A percentile compares a stretch with the other conserved stretches of the same genome.
These are phyloP conservation scores for Epichloe hybrida DNA, from an alignment of 2,329 filamentous ascomycete genomes.

Conservation along the genomic window DNA sequence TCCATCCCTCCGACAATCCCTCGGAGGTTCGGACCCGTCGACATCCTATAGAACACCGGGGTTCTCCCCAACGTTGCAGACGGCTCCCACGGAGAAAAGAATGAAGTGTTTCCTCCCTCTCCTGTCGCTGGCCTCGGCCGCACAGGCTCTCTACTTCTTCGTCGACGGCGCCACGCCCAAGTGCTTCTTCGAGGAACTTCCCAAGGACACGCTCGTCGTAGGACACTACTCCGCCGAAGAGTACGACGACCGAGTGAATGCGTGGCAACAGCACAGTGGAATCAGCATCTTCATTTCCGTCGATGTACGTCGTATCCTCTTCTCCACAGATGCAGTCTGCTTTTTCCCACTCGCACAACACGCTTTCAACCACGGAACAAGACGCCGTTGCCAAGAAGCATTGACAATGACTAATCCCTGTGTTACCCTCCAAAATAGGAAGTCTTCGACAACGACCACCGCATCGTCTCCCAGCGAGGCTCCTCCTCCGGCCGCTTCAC, in stretches of 20 bases:
- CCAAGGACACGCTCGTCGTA: constrained; percentile 92
- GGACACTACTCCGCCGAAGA: constrained; percentile 83
- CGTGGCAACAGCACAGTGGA: constrained; percentile 60
- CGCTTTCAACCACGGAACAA: background rate
- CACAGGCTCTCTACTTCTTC: constrained; percentile 89
- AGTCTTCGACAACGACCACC: constrained; percentile 94
- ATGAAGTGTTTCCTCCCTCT: constrained; percentile 53
- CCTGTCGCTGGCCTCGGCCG: constrained; percentile 49
- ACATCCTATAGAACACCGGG: no score
- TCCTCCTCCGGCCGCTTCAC: constrained; percentile 71
- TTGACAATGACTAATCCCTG: background rate
- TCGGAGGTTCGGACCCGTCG: no score
- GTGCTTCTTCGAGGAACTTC: constrained; percentile 97
- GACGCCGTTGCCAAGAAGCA: background rate
- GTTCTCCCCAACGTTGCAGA: no score
- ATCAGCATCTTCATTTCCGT: constrained; percentile 83
- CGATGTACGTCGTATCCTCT: constrained; percentile 42
- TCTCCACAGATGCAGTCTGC: background rate
- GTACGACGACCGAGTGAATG: constrained; percentile 55
- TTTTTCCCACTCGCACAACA: background rate
- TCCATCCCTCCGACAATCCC: no score
- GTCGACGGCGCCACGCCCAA: constrained; percentile 75
- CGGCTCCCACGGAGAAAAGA: constrained; percentile 8
- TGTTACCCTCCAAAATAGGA: constrained; percentile 37
- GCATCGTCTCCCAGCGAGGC: constrained; percentile 79